A percentile compares a stretch with the other conserved stretches of the same genome.
phyloP scores from a whole-genome alignment of 257 asterid species.

The Nicotiana paniculata region DNA sequence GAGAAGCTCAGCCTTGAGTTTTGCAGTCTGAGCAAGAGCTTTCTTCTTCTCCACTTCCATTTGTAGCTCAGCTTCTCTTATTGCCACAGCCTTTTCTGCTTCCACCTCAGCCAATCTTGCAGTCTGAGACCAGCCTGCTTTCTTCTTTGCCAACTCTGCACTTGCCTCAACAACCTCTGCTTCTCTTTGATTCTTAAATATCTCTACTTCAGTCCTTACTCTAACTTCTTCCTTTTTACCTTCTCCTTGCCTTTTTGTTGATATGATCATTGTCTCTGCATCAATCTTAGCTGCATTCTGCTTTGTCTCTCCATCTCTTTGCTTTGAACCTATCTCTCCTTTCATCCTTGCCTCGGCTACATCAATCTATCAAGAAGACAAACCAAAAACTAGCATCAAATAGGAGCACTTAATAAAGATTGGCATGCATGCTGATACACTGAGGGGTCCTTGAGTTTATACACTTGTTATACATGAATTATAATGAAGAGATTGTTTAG shows the following conservation, averaged over 20 bases:
- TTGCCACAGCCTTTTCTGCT: constrained; percentile 49
- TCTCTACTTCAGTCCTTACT: constrained; percentile 41
- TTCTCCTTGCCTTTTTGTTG: constrained; percentile 44
- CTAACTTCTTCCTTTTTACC: constrained; percentile 45
- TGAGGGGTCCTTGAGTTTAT: neutral
- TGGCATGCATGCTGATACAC: too few species aligned
- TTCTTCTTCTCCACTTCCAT: constrained; percentile 16
- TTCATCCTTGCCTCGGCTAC: constrained; percentile 65
- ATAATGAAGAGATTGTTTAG: too few species aligned
- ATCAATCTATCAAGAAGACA: constrained; percentile 14
- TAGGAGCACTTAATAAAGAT: too few species aligned
- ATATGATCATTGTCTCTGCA: constrained; percentile 48
- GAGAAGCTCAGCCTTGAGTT: constrained; percentile 14
- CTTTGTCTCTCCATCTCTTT: constrained; percentile 43
- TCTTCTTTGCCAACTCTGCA: constrained; percentile 48
- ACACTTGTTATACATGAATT: neutral
- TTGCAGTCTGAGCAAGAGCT: constrained; percentile 9
- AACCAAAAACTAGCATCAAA: too few species aligned
- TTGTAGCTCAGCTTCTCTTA: constrained; percentile 44
- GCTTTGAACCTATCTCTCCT: constrained; percentile 55
- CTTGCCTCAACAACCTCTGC: constrained; percentile 53
- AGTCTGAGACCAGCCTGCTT: constrained; percentile 55
- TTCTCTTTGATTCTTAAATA: constrained; percentile 43
- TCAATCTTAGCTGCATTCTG: constrained; percentile 61
- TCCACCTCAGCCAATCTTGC: constrained; percentile 54